phyloP scores from a whole-genome alignment of 352 stramenopile species.

The Globisporangium solare region DNA sequence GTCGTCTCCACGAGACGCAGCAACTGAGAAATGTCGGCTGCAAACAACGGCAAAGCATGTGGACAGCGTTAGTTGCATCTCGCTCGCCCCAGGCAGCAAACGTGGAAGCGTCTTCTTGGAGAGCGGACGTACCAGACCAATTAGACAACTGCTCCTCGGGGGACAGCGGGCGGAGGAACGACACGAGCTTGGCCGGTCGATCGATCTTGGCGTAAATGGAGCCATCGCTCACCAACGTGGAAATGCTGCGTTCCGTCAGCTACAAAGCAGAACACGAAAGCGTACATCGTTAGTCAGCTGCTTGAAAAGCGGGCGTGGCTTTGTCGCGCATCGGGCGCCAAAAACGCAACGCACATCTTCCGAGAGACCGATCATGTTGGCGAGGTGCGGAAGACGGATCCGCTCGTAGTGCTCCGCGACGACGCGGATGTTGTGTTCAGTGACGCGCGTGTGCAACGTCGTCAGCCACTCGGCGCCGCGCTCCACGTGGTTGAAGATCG shows the following conservation, averaged over 20 bases:
- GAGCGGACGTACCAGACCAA: conserved; percentile 63
- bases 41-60: too few relatives aligned
- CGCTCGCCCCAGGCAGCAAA: too few relatives aligned
- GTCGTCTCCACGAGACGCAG: conserved; percentile 96
- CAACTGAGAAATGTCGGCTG: conserved; percentile 92
- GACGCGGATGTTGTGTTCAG: conserved; percentile 97
- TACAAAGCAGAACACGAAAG: conserved; percentile 17
- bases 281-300: background rate
- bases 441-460: conserved; percentile 90
- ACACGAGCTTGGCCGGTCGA: conserved; percentile 94
- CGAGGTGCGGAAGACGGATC: conserved; percentile 91
- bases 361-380: conserved; percentile 90
- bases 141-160: conserved; percentile 93
- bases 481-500: conserved; percentile 78
- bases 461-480: conserved; percentile 82
- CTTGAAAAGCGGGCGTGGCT: background rate
- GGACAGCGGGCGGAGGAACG: conserved; percentile 88
- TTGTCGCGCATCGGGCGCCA: too few relatives aligned
- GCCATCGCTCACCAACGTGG: conserved; percentile 90
- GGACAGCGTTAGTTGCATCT: too few relatives aligned
- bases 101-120: too few relatives aligned
- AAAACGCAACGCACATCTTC: conserved; percentile 56
- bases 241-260: conserved; percentile 76
- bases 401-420: conserved; percentile 94
- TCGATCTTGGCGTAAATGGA: conserved; percentile 97